These are phyloP conservation scores for Loxodes magnus DNA, from an alignment of 73 alveolate genomes.

Conservation along the genomic window DNA sequence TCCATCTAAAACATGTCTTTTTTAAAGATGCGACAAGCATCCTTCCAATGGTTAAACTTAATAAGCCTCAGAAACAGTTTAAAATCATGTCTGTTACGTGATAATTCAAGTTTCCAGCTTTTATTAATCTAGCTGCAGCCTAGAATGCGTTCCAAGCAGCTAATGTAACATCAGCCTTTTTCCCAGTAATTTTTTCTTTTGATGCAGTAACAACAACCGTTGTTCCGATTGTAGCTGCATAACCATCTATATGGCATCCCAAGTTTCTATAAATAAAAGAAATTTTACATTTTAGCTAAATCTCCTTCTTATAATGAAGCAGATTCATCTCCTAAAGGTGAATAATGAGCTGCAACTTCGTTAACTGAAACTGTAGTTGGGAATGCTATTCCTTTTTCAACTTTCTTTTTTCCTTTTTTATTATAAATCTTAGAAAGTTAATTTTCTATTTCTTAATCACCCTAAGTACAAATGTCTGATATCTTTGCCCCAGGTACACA, in stretches of 20 bases:
- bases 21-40: conserved; percentile 82
- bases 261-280: conserved; percentile 25
- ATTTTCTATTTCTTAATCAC: conserved; percentile 42
- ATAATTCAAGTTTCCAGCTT: neutral
- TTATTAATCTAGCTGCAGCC: conserved; percentile 64
- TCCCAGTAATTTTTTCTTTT: conserved; percentile 45
- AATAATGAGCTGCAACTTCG: conserved; percentile 81
- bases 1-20: conserved; percentile 90
- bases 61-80: conserved; percentile 62
- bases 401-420: conserved; percentile 70
- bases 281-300: conserved; percentile 53
- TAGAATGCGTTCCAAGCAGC: conserved; percentile 89
- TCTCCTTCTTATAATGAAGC: conserved; percentile 58
- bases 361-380: conserved; percentile 91
- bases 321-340: conserved; percentile 74
- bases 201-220: conserved; percentile 59
- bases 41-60: conserved; percentile 57
- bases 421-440: conserved; percentile 43
- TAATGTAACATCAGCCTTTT: conserved; percentile 75
- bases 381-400: conserved; percentile 90
- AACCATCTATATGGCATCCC: conserved; percentile 84
- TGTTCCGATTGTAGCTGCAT: conserved; percentile 70
- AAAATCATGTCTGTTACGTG: conserved; percentile 66
- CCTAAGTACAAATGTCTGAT: conserved; percentile 51
- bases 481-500: conserved; percentile 61